A percentile compares a stretch with the other conserved stretches of the same genome.
phyloP scores from a whole-genome alignment of 495 filamentous ascomycete genomes.

The Penicillium argentinense region DNA sequence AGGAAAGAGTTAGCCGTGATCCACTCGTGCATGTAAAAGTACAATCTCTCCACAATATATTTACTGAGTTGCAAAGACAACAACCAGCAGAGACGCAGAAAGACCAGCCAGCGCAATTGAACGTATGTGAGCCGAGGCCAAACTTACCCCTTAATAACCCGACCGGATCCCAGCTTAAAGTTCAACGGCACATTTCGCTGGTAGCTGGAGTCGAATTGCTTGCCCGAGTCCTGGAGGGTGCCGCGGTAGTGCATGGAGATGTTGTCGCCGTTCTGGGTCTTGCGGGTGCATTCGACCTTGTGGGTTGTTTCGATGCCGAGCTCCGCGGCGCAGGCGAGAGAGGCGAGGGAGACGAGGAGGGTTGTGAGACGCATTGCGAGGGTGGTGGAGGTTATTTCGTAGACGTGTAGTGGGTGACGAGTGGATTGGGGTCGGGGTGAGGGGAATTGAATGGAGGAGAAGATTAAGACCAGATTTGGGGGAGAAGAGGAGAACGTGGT shows the following conservation, averaged over 20 bases:
- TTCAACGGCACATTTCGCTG: slow-evolving; percentile 70
- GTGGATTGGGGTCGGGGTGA: too few relatives aligned
- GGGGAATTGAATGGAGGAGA: too few relatives aligned
- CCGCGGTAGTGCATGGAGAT: slow-evolving; percentile 88
- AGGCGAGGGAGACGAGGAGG: slow-evolving; percentile 55
- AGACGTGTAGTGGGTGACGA: too few relatives aligned
- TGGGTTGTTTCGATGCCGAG: slow-evolving; percentile 76
- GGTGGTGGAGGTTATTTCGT: too few relatives aligned
- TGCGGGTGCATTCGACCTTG: slow-evolving; percentile 68
- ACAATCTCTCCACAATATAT: too few relatives aligned
- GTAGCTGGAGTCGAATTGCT: slow-evolving; percentile 64
- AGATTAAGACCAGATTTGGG: too few relatives aligned
- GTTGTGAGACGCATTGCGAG: slow-evolving; percentile 35
- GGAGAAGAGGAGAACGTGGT: too few relatives aligned
- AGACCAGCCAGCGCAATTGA: background rate
- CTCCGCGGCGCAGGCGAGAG: slow-evolving; percentile 45
- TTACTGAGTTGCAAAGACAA: too few relatives aligned
- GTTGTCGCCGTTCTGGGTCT: slow-evolving; percentile 72
- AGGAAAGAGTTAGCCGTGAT: slow-evolving; percentile 5
- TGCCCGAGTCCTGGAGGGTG: slow-evolving; percentile 57
- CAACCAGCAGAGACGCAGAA: too few relatives aligned
- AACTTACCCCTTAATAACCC: slow-evolving; percentile 80
- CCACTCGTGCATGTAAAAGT: too few relatives aligned
- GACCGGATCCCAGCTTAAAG: slow-evolving; percentile 75
- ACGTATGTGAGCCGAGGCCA: too few relatives aligned